phyloP scores from a whole-genome alignment of 2,329 filamentous ascomycete genomes.

The Cordyceps cateniannulata region DNA sequence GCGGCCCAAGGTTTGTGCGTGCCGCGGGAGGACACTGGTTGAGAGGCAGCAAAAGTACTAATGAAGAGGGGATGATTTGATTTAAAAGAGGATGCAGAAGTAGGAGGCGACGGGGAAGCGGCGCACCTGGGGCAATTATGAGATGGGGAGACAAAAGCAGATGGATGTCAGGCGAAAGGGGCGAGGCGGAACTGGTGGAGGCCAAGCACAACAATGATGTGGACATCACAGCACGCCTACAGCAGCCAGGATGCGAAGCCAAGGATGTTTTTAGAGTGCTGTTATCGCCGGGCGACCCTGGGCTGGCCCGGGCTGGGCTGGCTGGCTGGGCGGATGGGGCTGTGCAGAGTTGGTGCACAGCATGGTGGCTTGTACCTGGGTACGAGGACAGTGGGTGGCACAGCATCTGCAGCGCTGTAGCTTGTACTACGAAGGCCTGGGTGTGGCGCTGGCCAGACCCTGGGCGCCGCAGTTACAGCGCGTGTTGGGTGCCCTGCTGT shows the following conservation, averaged over 20 bases:
- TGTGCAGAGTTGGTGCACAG: neutral
- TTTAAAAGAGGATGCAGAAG: neutral
- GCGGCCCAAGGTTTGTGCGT: neutral
- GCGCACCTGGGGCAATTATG: neutral
- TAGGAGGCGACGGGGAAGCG: neutral
- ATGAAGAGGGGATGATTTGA: neutral
- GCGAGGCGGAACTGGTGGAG: slow-evolving; percentile 4
- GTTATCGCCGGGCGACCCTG: neutral
- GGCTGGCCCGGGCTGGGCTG: neutral
- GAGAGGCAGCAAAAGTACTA: neutral
- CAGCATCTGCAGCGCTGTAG: neutral
- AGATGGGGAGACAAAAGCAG: neutral
- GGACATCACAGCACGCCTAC: slow-evolving; percentile 1
- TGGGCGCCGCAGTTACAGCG: neutral
- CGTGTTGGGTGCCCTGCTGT: neutral
- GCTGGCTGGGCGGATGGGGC: neutral
- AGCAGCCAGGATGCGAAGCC: neutral
- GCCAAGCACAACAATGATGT: slow-evolving; percentile 1
- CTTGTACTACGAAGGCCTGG: neutral
- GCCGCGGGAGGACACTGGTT: neutral
- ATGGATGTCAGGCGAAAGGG: slow-evolving; percentile 4
- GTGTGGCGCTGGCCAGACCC: neutral
- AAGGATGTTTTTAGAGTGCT: neutral
- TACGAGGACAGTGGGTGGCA: neutral
- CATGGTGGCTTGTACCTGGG: neutral